Evolutionary conservation across 306 rosid genomes (phyloP).

Genomic region (Abrus pulchellus): DNA sequence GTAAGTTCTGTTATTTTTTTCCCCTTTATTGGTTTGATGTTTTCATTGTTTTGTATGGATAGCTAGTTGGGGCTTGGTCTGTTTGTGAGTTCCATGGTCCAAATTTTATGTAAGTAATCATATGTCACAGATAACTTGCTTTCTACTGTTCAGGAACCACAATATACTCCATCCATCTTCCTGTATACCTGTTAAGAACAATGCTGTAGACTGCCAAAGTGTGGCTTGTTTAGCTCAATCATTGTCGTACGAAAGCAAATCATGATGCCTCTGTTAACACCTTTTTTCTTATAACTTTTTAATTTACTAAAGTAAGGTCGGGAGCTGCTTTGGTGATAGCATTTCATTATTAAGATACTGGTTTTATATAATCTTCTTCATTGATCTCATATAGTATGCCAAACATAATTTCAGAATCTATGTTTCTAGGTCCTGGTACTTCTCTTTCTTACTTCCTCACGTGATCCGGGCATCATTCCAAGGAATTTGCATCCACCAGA

Average conservation of each 20-base stretch:
- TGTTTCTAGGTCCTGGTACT: conserved; percentile 82
- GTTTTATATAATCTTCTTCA: conserved; percentile 24
- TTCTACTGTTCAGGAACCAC: conserved; percentile 20
- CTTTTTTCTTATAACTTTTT: not conserved
- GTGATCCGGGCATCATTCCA: conserved; percentile 95
- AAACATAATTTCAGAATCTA: conserved; percentile 56
- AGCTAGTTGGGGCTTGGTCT: conserved; percentile 5
- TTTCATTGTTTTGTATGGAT: conserved; percentile 10
- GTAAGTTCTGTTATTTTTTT: conserved; percentile 62
- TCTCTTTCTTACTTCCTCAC: conserved; percentile 91
- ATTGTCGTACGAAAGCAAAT: conserved; percentile 5
- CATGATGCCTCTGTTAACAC: conserved; percentile 19
- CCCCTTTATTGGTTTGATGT: not conserved
- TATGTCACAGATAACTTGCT: conserved; percentile 12
- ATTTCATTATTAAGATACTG: conserved; percentile 8
- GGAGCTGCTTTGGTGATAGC: not conserved
- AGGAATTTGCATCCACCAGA: conserved; percentile 93
- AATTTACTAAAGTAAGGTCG: conserved; percentile 5
- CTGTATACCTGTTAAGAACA: not conserved
- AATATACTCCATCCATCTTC: conserved; percentile 3
- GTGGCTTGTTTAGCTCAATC: conserved; percentile 12
- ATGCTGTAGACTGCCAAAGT: conserved; percentile 19
- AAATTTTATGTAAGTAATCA: not conserved
- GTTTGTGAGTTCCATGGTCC: conserved; percentile 9
- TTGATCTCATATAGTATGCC: conserved; percentile 38